These are phyloP conservation scores for Reticulascus tulasneorum DNA, from an alignment of 2,329 filamentous ascomycete species.

Conservation along the genomic window DNA sequence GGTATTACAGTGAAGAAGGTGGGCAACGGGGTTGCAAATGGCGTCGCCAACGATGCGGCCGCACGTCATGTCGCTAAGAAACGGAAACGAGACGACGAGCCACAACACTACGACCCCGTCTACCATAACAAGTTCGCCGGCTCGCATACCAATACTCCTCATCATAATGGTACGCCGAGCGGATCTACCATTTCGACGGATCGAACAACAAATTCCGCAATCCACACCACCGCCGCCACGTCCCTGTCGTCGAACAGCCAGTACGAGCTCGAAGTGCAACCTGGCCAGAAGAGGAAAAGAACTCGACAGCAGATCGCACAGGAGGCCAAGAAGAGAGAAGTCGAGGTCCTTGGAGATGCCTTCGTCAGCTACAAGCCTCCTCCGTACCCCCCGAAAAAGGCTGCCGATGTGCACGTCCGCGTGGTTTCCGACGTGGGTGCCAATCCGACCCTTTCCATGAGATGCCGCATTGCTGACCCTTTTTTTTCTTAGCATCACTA, in stretches of 20 bases:
- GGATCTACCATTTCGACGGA: constrained; percentile 77
- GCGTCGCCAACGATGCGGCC: constrained; percentile 24
- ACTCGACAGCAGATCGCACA: constrained; percentile 78
- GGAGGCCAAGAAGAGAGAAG: constrained; percentile 74
- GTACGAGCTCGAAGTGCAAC: constrained; percentile 61
- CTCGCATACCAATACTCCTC: constrained; percentile 70
- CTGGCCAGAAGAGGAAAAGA: constrained; percentile 88
- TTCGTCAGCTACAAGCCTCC: constrained; percentile 81
- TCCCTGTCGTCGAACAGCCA: constrained; percentile 62
- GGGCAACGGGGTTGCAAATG: constrained; percentile 27
- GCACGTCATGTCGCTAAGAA: constrained; percentile 63
- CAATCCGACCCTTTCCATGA: not conserved
- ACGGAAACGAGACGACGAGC: constrained; percentile 63
- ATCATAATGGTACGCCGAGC: constrained; percentile 61
- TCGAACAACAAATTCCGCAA: constrained; percentile 67
- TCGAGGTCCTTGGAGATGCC: constrained; percentile 66
- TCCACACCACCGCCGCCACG: constrained; percentile 85
- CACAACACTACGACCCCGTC: constrained; percentile 59
- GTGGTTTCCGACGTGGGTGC: constrained; percentile 59
- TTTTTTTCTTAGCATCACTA: constrained; percentile 28
- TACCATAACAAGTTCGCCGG: constrained; percentile 66
- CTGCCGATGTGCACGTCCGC: constrained; percentile 68
- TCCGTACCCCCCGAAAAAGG: constrained; percentile 84
- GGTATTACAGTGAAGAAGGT: constrained; percentile 35
- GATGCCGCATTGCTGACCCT: constrained; percentile 11